Percentiles rank a stretch among this genome's conserved stretches.
Evolutionary conservation across 768 basidiomycete genomes (phyloP).

Genomic region (Collybia sp.): DNA sequence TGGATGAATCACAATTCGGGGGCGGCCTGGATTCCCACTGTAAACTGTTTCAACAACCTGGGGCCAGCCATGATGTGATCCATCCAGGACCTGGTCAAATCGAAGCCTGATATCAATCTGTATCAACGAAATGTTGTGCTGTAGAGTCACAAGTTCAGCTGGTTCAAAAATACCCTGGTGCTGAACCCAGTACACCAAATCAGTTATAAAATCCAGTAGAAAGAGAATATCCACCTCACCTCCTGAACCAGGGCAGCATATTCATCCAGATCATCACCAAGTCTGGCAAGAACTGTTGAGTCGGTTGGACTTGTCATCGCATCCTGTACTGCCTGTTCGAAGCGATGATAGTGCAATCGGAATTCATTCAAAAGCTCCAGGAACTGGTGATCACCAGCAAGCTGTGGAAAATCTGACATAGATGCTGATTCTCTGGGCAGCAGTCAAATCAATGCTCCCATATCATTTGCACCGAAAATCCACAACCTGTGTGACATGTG

Average conservation of each 20-base stretch:
- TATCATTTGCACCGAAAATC: too few relatives aligned
- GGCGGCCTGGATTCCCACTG: conserved; percentile 9
- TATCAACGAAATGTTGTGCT: conserved; percentile 6
- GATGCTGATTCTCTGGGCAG: too few relatives aligned
- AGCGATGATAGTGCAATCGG: background rate
- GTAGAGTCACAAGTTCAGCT: conserved; percentile 4
- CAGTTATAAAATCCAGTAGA: background rate
- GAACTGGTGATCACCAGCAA: too few relatives aligned
- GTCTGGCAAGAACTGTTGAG: conserved; percentile 1
- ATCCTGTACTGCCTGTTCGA: background rate
- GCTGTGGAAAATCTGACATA: too few relatives aligned
- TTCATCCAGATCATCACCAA: conserved; percentile 5
- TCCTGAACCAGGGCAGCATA: conserved; percentile 4
- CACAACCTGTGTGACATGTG: too few relatives aligned
- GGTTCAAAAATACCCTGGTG: conserved; percentile 5
- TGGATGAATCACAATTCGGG: conserved; percentile 10
- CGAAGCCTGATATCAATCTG: conserved; percentile 5
- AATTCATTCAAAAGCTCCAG: too few relatives aligned
- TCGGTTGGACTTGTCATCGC: background rate
- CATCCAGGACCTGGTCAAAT: conserved; percentile 7
- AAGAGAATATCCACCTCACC: background rate
- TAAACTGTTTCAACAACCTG: conserved; percentile 2
- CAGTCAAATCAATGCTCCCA: too few relatives aligned
- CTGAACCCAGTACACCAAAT: conserved; percentile 3
- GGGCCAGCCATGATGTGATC: conserved; percentile 9